These are phyloP conservation scores for Erigeron philadelphicus DNA, from an alignment of 140 eudicot species.

Conservation along the genomic window DNA sequence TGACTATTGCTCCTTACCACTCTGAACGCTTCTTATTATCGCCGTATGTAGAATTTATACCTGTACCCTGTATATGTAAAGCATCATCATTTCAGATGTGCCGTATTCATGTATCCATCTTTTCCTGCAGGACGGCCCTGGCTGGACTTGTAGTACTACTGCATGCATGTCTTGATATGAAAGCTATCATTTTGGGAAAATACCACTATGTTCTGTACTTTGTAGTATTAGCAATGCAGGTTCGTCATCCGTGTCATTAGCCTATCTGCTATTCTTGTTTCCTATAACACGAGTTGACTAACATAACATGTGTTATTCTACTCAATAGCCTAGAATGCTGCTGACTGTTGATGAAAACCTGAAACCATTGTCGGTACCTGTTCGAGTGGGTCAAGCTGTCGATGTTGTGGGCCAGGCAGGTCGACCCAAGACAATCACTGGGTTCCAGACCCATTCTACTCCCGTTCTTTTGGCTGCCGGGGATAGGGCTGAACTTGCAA, in stretches of 20 bases:
- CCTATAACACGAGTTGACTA: background rate
- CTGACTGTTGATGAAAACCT: conserved; percentile 87
- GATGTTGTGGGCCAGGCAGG: conserved; percentile 99
- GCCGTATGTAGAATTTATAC: conserved; percentile 54
- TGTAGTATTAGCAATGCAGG: conserved; percentile 94
- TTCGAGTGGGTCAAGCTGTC: conserved; percentile 95
- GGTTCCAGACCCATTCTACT: conserved; percentile 97
- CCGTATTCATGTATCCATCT: background rate
- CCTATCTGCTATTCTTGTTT: background rate
- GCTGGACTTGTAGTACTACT: conserved; percentile 74
- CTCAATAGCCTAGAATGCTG: conserved; percentile 80
- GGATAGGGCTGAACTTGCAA: conserved; percentile 98
- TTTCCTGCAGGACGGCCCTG: conserved; percentile 57
- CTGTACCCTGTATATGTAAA: background rate
- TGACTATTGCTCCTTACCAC: conserved; percentile 88
- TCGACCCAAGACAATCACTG: conserved; percentile 95
- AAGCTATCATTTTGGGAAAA: conserved; percentile 80
- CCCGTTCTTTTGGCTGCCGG: conserved; percentile 94
- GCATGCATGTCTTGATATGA: conserved; percentile 93
- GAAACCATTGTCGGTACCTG: conserved; percentile 92
- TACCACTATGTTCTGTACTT: conserved; percentile 88
- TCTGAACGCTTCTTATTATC: conserved; percentile 87
- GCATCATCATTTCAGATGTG: background rate
- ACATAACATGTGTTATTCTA: conserved; percentile 4
- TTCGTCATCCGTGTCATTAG: conserved; percentile 13